Base-by-base conservation (phyloP, 1,284 basidiomycete species). In the Agroathelia rolfsii region DNA sequence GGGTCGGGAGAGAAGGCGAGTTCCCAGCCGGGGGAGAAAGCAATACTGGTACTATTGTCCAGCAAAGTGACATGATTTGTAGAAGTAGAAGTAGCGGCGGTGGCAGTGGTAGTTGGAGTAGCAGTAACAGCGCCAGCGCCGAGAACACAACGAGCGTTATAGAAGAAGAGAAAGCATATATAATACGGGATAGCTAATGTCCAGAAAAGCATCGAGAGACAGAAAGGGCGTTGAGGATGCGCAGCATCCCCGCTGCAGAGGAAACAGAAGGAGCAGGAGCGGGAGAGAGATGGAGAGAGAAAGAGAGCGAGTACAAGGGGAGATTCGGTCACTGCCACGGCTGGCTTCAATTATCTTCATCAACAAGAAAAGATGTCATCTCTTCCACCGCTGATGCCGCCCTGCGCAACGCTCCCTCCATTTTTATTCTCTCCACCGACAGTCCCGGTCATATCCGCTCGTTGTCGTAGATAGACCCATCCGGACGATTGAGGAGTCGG, bases 11-110 rank as follows among this genome's bases (percentile, higher is more conserved):
- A n/a, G n/a, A n/a, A 14, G 13, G 32, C 20, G 20, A 28, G 9
- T 29, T 28, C 2, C 42, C 42, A 41, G n/a, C 42, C 42, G 15
- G 37, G 11, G 15, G 32, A 25, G 20, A 44, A 40, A n/a, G 25
- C 11, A n/a, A 42, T 31, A n/a, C 35, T 24, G 16, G 25, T 24
- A 23, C 39, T 31, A 4, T 26, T 12, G 22, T 32, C 24, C 7
- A 4, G 8, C 9, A 39, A n/a, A 28, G 34, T 34, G 13, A 28
- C 4, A 33, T 42, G 30, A 14, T 29, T 32, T 12, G 34, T 26
- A 25, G 22, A 14, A 10, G 29, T 12, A 24, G 24, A 27, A 28
- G 38, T 34, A 14, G 32, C 32, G 15, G 34, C 28, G 23, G 22
- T 15, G 10, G 29, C 13, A 24, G 24, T 25, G 26, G 38, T 22